Conservation (phyloP, 2,329 filamentous ascomycete species). For the Nannizziopsis arthrosporioides region DNA sequence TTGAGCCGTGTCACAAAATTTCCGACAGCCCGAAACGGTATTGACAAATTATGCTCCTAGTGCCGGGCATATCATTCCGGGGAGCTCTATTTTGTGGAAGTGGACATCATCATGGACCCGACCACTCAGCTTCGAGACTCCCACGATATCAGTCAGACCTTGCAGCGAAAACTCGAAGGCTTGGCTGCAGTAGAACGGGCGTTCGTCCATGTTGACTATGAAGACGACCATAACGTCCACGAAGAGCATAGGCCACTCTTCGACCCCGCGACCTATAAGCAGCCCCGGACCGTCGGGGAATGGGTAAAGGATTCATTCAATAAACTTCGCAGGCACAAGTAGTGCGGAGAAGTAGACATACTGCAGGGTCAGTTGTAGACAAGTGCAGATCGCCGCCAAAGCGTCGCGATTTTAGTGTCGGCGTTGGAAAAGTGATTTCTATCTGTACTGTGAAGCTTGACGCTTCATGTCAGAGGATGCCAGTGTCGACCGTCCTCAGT, state of each 20-base stretch:
- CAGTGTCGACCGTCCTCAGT: no score
- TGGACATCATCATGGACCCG: slow-evolving; percentile 51
- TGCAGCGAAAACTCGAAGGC: slow-evolving; percentile 52
- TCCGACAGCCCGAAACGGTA: background rate
- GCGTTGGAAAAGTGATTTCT: no score
- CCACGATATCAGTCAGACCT: slow-evolving; percentile 48
- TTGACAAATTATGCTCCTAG: slow-evolving; percentile 8
- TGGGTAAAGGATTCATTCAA: slow-evolving; percentile 5
- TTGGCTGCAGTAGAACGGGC: slow-evolving; percentile 33
- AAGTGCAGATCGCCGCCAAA: background rate
- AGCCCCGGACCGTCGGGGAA: slow-evolving; percentile 9
- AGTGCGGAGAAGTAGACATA: background rate
- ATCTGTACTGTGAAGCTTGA: no score
- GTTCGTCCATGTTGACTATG: slow-evolving; percentile 42
- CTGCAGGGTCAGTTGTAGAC: background rate
- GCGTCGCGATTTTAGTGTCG: no score
- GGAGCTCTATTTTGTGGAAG: slow-evolving; percentile 51
- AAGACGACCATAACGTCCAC: slow-evolving; percentile 11
- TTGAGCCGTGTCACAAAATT: background rate
- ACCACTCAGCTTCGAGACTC: slow-evolving; percentile 44
- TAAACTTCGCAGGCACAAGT: background rate
- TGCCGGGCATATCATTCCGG: slow-evolving; percentile 52
- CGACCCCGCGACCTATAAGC: slow-evolving; percentile 4
- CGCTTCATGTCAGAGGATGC: no score
- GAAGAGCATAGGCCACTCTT: slow-evolving; percentile 13